Evolutionary conservation across 2,329 filamentous ascomycete species (phyloP), one percentile per base, ranked within the genome.

Genomic region (Paecilomyces dactylethromorphus): DNA sequence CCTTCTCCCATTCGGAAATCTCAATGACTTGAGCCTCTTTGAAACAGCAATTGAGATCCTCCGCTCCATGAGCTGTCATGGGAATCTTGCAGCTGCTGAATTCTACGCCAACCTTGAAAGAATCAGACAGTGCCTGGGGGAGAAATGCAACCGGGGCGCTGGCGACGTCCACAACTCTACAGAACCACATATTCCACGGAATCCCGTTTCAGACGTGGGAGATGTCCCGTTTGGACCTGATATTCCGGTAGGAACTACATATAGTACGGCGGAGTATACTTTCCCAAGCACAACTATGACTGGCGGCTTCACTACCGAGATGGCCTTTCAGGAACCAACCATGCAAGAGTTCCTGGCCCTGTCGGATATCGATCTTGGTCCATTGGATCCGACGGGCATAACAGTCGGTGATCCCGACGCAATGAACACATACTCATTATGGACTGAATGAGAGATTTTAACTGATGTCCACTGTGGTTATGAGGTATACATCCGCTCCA

Each of bases 261-360:
- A 18, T 7, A 2, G 39, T n/a, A 45, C n/a, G 18, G n/a, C 39
- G 3, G 39, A 45, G 8, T 18, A 18, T 45, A n/a, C 39, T 18
- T 56, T 24, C 39, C 10, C 55, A 32, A 32, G 33, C 18, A 24
- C 21, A 13, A 61, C 77, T 70, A 62, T 62, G 3, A 55, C 64
- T 8, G 62, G 58, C 10, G 71, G 70, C 8, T 74, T 73, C 56
- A 73, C 72, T 35, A 73, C 72, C 0, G 71, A 70, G 50, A 74
- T 75, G 71, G 66, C 72, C 8, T 73, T 75, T 54, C 60, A 74
- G 49, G 71, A 75, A 55, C 72, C 72, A 22, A 74, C 71, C 7
- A 73, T 75, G 72, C 71, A 75, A 58, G 70, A 74, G 53, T 75
- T 74, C 18, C 62, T 75, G 1, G 71, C 72, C 18, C 72, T 74